Evolutionary conservation across 2,329 filamentous ascomycete genomes (phyloP).

Genomic region (Kalmusia sp.): DNA sequence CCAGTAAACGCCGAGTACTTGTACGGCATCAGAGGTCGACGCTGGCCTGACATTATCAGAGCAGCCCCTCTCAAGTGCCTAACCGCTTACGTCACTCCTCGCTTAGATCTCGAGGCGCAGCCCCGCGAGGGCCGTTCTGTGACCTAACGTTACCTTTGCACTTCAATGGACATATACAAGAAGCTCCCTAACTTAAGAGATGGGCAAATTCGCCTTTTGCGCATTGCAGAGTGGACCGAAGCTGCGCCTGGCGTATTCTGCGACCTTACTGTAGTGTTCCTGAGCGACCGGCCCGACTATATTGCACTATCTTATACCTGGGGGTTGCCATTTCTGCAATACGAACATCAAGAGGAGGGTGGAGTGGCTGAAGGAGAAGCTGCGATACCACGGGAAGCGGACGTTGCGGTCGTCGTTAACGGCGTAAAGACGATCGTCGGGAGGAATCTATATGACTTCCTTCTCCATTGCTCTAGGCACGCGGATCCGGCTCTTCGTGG

Average conservation of each 20-base stretch:
- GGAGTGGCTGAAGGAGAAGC: neutral
- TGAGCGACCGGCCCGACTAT: constrained; percentile 15
- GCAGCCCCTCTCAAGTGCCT: no score
- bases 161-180: neutral
- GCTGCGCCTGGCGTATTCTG: constrained; percentile 8
- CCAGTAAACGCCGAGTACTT: no score
- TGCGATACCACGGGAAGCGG: neutral
- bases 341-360: neutral
- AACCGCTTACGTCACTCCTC: no score
- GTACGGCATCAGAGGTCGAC: no score
- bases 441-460: constrained; percentile 25
- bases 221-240: neutral
- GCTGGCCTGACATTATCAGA: no score
- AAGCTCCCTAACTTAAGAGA: neutral
- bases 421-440: constrained; percentile 1
- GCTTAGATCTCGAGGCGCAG: no score
- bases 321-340: constrained; percentile 13
- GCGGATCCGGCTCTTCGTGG: neutral
- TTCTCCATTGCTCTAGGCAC: constrained; percentile 3
- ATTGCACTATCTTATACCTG: constrained; percentile 27
- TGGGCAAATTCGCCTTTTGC: constrained; percentile 18
- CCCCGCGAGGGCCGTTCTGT: neutral
- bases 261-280: constrained; percentile 7
- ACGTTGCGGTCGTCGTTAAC: constrained; percentile 16
- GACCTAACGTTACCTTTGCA: neutral